Evolutionary conservation across 108 stramenopile genomes (phyloP).

Genomic region (Asterionellopsis glacialis): DNA sequence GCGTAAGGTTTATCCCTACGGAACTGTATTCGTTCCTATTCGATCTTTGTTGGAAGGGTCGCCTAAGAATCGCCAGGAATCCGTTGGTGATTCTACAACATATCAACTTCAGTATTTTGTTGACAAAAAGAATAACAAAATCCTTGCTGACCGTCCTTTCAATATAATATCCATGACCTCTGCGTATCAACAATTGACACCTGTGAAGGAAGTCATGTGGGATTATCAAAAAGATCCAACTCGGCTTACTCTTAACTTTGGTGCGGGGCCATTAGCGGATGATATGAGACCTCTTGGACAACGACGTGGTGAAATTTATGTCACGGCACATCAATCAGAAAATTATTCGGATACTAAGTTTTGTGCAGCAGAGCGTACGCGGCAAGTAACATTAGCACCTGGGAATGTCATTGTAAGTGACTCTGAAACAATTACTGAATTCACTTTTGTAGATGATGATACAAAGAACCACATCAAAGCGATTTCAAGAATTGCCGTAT

Average conservation of each 20-base stretch:
- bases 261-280: slow-evolving; percentile 21
- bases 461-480: slow-evolving; percentile 22
- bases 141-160: slow-evolving; percentile 43
- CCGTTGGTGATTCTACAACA: slow-evolving; percentile 23
- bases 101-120: slow-evolving; percentile 40
- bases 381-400: slow-evolving; percentile 30
- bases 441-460: slow-evolving; percentile 5
- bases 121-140: slow-evolving; percentile 21
- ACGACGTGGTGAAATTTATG: slow-evolving; percentile 35
- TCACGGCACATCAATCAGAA: slow-evolving; percentile 34
- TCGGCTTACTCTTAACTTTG: slow-evolving; percentile 19
- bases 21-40: slow-evolving; percentile 27
- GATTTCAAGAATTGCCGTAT: slow-evolving; percentile 37
- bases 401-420: slow-evolving; percentile 39
- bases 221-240: slow-evolving; percentile 44
- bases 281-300: slow-evolving; percentile 52
- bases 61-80: slow-evolving; percentile 40
- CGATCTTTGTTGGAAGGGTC: slow-evolving; percentile 38
- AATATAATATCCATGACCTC: slow-evolving; percentile 37
- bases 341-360: background rate
- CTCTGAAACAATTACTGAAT: slow-evolving; percentile 50
- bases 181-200: slow-evolving; percentile 36
- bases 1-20: slow-evolving; percentile 44
- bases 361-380: slow-evolving; percentile 36
- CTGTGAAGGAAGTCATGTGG: slow-evolving; percentile 42